These are phyloP conservation scores for Xylariales sp. DNA, from an alignment of 2,329 filamentous ascomycete genomes.

Conservation along the genomic window DNA sequence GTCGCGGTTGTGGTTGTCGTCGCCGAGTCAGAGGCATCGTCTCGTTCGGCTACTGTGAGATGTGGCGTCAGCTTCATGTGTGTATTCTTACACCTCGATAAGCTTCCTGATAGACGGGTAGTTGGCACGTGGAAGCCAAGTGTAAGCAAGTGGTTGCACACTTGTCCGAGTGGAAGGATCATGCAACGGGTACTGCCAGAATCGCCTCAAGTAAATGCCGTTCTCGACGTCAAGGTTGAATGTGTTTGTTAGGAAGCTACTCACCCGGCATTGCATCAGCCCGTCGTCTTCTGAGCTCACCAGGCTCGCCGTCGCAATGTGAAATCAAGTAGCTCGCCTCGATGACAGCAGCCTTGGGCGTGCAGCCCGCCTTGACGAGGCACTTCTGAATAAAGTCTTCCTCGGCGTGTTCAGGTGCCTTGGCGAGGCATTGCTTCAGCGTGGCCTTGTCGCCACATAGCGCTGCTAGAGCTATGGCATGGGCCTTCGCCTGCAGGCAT, in stretches of 20 bases:
- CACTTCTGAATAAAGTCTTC: conserved; percentile 32
- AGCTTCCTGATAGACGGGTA: no score
- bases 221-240: no score
- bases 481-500: conserved; percentile 36
- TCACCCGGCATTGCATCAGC: background rate
- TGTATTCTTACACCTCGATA: no score
- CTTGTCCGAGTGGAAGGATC: no score
- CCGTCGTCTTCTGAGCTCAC: conserved; percentile 5
- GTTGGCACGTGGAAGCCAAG: no score
- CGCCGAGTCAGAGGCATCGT: background rate
- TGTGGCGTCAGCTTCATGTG: no score
- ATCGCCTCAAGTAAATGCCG: no score
- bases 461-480: conserved; percentile 34
- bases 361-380: conserved; percentile 33
- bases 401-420: conserved; percentile 25
- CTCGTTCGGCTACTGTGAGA: background rate
- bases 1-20: conserved; percentile 2
- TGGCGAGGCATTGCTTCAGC: conserved; percentile 38
- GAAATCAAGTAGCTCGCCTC: conserved; percentile 29
- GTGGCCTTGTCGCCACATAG: conserved; percentile 39
- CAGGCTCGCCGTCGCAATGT: conserved; percentile 22
- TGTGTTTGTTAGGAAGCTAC: no score
- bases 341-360: conserved; percentile 27
- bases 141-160: no score
- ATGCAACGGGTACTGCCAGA: no score